Base-by-base conservation (phyloP, 441 rosid species). In the Gossypium davidsonii region DNA sequence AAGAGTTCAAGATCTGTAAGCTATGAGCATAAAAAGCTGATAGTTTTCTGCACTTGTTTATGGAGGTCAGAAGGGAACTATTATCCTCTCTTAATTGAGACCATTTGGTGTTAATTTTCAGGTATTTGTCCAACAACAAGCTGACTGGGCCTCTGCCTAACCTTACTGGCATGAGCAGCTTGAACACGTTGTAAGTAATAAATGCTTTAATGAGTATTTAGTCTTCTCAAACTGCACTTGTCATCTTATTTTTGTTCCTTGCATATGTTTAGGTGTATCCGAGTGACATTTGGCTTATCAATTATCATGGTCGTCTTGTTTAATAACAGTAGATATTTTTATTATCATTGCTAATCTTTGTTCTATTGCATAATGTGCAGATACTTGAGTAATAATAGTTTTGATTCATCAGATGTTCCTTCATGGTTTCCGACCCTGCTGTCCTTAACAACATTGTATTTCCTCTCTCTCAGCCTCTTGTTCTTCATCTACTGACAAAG, bases 311-410 rank as follows among this genome's bases (percentile, higher is more conserved):
- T 34, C 18, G 0, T 68, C 23, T 65, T 20, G 42, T 37, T 65
- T 34, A n/a, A n/a, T 66, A 28, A 20, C 48, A 0, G 8, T 17
- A 15, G 1, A 12, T 14, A 2, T 53, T 62, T 67, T 42, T 61
- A 26, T 68, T 56, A 17, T 15, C 31, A 14, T 34, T 11, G 34
- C 63, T 72, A 74, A 59, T 60, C 25, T 39, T 25, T 49, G 52
- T 15, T 20, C 6, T 4, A 12, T 69, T 3, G 51, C 49, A 25
- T n/a, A 42, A 64, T 77, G 21, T 79, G 73, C 87, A 94, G 99
- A 84, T 97, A 89, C 78, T 37, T 91, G 73, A 93, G 99, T 82
- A 91, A 91, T 72, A 95, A 93, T 48, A 76, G 74, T 57, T 88
- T 94, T 64, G 76, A 75, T 7, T 11, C 61, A 15, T 57, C 94